phyloP scores from a whole-genome alignment of 306 rosid genomes.

The Castanopsis chinensis region DNA sequence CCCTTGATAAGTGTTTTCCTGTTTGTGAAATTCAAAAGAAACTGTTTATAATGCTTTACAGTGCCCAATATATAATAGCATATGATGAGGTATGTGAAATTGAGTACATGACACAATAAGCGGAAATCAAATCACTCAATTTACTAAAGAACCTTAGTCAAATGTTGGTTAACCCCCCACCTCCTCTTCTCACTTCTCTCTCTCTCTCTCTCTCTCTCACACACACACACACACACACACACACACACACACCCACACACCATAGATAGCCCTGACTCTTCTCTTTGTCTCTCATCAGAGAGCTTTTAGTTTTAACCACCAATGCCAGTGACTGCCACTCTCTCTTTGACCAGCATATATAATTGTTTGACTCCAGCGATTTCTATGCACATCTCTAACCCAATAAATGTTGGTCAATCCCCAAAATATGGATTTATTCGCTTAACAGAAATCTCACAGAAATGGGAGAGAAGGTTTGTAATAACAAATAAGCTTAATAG shows the following conservation, averaged over 20 bases:
- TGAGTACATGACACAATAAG: background rate
- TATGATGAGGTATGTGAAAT: background rate
- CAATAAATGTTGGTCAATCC: background rate
- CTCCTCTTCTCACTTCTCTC: no score
- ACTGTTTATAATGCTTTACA: background rate
- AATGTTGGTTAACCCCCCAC: no score
- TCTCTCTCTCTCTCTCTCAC: no score
- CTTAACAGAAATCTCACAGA: background rate
- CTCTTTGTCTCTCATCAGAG: background rate
- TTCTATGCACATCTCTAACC: background rate
- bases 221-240: no score
- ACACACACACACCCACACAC: no score
- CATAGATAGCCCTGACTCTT: background rate
- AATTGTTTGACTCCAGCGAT: no score
- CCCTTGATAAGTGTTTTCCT: slow-evolving; percentile 97
- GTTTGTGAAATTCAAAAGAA: slow-evolving; percentile 26
- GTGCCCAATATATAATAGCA: slow-evolving; percentile 18
- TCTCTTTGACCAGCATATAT: background rate
- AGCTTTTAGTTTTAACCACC: background rate
- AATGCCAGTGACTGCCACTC: background rate
- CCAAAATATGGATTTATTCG: background rate
- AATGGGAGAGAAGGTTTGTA: no score
- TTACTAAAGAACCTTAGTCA: no score
- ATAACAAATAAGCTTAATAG: no score
- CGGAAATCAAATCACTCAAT: no score